Conservation (phyloP, 176 grass and related monocot species). For the Elymus sibiricus region DNA sequence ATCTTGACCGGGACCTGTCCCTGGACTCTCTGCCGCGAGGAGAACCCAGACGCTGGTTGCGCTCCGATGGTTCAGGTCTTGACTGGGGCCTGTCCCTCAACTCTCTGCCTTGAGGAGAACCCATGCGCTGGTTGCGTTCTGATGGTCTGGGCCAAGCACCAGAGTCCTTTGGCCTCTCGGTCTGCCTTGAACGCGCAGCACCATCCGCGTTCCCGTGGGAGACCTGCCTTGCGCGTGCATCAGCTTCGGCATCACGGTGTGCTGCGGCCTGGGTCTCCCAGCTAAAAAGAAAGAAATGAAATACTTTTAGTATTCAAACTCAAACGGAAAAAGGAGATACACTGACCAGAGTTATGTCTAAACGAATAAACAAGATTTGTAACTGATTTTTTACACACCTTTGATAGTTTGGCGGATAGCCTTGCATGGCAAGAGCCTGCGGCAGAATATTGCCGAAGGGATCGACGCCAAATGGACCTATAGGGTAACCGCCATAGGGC, state of each 20-base stretch:
- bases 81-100: slow-evolving; percentile 9
- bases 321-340: not conserved
- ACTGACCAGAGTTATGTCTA: not conserved
- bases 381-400: slow-evolving; percentile 18
- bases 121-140: not conserved
- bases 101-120: slow-evolving; percentile 15
- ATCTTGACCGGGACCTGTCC: slow-evolving; percentile 9
- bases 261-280: not conserved
- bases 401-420: slow-evolving; percentile 23
- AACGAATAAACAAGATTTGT: not conserved
- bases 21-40: slow-evolving; percentile 8
- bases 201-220: not conserved
- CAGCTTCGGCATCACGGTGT: not conserved
- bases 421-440: slow-evolving; percentile 23
- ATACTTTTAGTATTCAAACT: not conserved
- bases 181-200: not conserved
- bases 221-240: not conserved
- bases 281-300: slow-evolving; percentile 2
- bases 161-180: not conserved
- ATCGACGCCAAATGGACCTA: slow-evolving; percentile 17
- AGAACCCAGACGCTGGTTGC: not conserved
- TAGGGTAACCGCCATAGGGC: slow-evolving; percentile 26
- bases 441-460: slow-evolving; percentile 11
- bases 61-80: slow-evolving; percentile 16
- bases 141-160: not conserved